Base-by-base conservation (phyloP, 2,329 filamentous ascomycete genomes). In the Macrophomina pseudophaseolina region DNA sequence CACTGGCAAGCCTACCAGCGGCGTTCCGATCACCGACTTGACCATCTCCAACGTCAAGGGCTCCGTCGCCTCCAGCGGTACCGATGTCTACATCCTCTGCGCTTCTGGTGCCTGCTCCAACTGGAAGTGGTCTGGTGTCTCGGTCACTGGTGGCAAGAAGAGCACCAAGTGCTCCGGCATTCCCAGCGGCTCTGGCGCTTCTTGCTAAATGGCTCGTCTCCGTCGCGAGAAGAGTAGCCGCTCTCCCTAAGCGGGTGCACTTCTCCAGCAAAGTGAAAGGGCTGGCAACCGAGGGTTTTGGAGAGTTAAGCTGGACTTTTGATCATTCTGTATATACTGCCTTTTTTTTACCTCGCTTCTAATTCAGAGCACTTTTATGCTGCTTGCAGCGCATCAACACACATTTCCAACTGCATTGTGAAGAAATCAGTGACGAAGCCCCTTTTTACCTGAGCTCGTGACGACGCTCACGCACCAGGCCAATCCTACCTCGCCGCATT, bases 11-110 rank as follows among this genome's bases (percentile, higher is more conserved):
- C 82, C 84, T 5, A 85, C 83, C 8, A 80, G 75, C 23, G 82
- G 80, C 53, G 81, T 85, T 9, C 79, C 78, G 2, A 82, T 86
- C 68, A 82, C 80, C 3, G 76, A 73, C n/a, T 72, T 85, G 9
- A 77, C 73, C 0, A 53, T 85, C 5, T 67, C 72, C 49, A 75
- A 77, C 62, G 76, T 85, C 62, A 81, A 76, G 5, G 84, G 84
- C 30, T 69, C 70, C 16, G 73, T 78, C 38, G 30, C 66, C 4
- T 71, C 71, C 42, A 73, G 70, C 44, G 80, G 74, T 3, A 75
- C 74, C 4, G 66, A 84, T 32, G 74, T 86, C 66, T 85, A 85
- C 72, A 83, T 88, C 65, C 81, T 87, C 12, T 88, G 86, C 70
- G 86, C 83, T 16, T 77, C 73, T 46, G 84, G 83, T 38, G 79